These are phyloP conservation scores for Eimeria acervulina DNA, from an alignment of 169 alveolate genomes.

Conservation along the genomic window DNA sequence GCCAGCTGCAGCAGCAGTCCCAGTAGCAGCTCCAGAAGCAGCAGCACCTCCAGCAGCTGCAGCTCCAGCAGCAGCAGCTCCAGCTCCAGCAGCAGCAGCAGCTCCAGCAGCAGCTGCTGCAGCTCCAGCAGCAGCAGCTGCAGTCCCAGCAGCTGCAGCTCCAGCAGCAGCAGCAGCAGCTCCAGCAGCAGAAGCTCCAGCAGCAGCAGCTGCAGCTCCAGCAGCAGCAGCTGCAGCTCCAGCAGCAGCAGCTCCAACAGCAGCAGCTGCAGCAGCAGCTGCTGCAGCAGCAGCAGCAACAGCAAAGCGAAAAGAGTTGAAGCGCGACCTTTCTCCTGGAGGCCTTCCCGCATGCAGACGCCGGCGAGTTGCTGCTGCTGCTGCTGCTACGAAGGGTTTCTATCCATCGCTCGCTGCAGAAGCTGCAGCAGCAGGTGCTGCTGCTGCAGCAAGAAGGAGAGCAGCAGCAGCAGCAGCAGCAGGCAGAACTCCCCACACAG, in stretches of 20 bases:
- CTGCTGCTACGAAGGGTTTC: neutral
- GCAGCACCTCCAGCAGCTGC: neutral
- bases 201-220: neutral
- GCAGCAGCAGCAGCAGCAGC: neutral
- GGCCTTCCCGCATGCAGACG: neutral
- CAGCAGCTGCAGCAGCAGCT: neutral
- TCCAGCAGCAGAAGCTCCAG: too few relatives aligned
- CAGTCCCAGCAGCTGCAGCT: neutral
- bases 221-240: neutral
- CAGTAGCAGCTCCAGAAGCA: too few relatives aligned
- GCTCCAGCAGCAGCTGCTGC: neutral
- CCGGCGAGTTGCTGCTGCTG: too few relatives aligned
- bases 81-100: neutral
- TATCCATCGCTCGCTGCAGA: neutral
- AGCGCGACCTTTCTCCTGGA: neutral
- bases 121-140: slow-evolving; percentile 33
- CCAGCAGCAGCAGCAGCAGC: neutral
- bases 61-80: neutral
- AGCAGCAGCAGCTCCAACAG: neutral
- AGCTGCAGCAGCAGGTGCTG: slow-evolving; percentile 19
- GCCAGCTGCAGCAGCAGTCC: too few relatives aligned
- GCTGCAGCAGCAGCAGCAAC: slow-evolving; percentile 15
- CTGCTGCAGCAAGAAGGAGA: too few relatives aligned
- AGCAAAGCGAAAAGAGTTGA: neutral
- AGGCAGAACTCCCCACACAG: neutral